Evolutionary conservation across 805 yeast genomes (phyloP), one percentile per base, ranked within the genome.

Genomic region (Limtongozyma cylindracea): DNA sequence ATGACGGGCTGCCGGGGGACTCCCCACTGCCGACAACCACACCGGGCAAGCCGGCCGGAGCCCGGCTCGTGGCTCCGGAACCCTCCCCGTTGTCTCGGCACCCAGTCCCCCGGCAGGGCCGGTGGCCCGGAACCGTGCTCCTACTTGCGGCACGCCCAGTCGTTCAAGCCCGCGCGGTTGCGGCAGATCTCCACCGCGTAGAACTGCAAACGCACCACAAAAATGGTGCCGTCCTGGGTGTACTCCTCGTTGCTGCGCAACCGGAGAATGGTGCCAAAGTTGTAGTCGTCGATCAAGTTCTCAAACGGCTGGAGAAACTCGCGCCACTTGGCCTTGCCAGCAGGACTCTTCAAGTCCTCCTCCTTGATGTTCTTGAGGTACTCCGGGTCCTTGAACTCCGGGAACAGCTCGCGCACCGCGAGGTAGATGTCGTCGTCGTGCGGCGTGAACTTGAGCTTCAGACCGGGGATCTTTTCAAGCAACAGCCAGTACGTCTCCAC

Each of bases 181-280:
- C 98, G 72, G 28, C 77, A 78, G 30, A 88, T 72, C 54, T 88
- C 98, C 39, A 80, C 61, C 25, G 94, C 94, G 37, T 82, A 74
- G 43, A 88, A 88, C 50, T 88, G 96, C 40, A 84, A 64, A 51
- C 96, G 69, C 27, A 84, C 88, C 8, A 56, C 93, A 35, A 88
- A 84, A 23, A 80, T 73, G 20, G 96, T 76, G 26, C 71, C 66
- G 20, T 66, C 62, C 49, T 84, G 77, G 21, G 63, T 61, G 45
- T 88, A 88, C 44, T 77, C 94, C 15, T 55, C 69, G 21, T 48
- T 43, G 17, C 73, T 43, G 31, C 62, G 66, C n/a, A 62, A 49
- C 55, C 99, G 70, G 36, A 88, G 53, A 33, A 88, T 53, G 10
- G 96, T 82, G 30, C 99, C 99, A 43, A 88, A 88, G 49, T 88